A percentile compares a stretch with the other conserved stretches of the same genome.
Evolutionary conservation across 768 basidiomycete genomes (phyloP).

Genomic region (Auricularia heimuer): DNA sequence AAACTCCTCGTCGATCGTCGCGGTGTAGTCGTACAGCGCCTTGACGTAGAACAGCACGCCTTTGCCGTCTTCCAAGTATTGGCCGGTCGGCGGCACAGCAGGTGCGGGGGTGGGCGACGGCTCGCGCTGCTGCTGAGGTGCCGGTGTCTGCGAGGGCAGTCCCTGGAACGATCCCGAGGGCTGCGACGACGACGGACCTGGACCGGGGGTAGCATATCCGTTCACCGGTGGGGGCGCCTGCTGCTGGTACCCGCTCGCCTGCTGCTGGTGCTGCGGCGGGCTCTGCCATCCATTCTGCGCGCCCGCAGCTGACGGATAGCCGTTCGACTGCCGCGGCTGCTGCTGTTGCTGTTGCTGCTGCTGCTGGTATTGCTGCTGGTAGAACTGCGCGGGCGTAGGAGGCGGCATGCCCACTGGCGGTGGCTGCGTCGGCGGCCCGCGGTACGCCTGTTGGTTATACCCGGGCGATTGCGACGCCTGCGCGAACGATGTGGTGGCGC

Average conservation of each 20-base stretch:
- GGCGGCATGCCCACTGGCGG: constrained; percentile 1
- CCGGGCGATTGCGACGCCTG: constrained; percentile 9
- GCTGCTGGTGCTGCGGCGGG: constrained; percentile 19
- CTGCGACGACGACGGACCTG: constrained; percentile 20
- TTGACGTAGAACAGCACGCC: constrained; percentile 86
- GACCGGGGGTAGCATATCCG: not conserved
- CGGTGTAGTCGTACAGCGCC: constrained; percentile 80
- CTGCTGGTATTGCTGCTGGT: constrained; percentile 25
- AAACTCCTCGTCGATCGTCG: constrained; percentile 86
- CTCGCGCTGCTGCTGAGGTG: constrained; percentile 24
- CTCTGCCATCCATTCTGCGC: not conserved
- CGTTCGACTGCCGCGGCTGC: constrained; percentile 7
- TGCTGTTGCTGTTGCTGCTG: constrained; percentile 15
- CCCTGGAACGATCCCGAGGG: constrained; percentile 17
- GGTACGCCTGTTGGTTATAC: constrained; percentile 10
- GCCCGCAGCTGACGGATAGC: not conserved
- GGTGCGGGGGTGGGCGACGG: constrained; percentile 28
- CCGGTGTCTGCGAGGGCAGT: constrained; percentile 15
- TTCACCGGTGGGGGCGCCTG: not conserved
- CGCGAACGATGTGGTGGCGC: not conserved
- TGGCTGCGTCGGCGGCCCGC: not conserved
- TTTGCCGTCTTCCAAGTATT: constrained; percentile 73
- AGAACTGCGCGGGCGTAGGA: constrained; percentile 27
- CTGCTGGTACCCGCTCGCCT: constrained; percentile 12
- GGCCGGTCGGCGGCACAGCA: constrained; percentile 49